These are phyloP conservation scores for Aureobasidium mangrovei DNA, from an alignment of 2,329 filamentous ascomycete genomes.

Conservation along the genomic window DNA sequence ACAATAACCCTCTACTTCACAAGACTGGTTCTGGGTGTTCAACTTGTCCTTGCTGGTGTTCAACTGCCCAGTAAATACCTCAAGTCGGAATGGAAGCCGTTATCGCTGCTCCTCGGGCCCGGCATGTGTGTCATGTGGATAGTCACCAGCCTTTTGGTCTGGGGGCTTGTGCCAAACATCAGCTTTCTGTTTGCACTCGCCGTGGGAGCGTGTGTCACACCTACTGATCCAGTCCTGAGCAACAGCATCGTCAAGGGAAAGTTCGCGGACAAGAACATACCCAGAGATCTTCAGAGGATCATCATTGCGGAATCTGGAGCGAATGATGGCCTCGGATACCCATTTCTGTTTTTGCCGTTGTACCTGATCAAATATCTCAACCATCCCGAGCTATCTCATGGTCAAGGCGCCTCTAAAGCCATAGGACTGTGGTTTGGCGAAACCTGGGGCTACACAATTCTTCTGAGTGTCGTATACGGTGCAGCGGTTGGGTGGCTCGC, in stretches of 20 bases:
- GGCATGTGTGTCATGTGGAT: constrained; percentile 87
- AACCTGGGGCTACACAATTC: constrained; percentile 74
- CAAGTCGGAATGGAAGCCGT: constrained; percentile 65
- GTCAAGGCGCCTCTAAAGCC: constrained; percentile 50
- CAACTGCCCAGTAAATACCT: constrained; percentile 81
- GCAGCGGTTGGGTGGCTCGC: constrained; percentile 69
- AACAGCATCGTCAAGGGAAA: constrained; percentile 90
- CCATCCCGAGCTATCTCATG: constrained; percentile 33
- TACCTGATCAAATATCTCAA: constrained; percentile 73
- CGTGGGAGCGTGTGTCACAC: constrained; percentile 79
- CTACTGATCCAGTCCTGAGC: constrained; percentile 79
- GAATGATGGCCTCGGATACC: constrained; percentile 84
- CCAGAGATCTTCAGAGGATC: constrained; percentile 66
- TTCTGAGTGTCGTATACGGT: constrained; percentile 71
- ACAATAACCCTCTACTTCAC: constrained; percentile 75
- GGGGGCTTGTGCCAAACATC: constrained; percentile 62
- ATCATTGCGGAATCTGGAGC: constrained; percentile 64
- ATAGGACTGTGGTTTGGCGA: constrained; percentile 78
- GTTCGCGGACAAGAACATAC: constrained; percentile 86
- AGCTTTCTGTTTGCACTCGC: constrained; percentile 70
- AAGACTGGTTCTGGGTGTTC: constrained; percentile 78
- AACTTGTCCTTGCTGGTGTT: constrained; percentile 79
- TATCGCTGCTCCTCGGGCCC: constrained; percentile 68
- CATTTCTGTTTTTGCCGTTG: constrained; percentile 75
- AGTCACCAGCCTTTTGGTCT: constrained; percentile 67